phyloP scores from a whole-genome alignment of 495 filamentous ascomycete species.

The Ascobolus immersus region DNA sequence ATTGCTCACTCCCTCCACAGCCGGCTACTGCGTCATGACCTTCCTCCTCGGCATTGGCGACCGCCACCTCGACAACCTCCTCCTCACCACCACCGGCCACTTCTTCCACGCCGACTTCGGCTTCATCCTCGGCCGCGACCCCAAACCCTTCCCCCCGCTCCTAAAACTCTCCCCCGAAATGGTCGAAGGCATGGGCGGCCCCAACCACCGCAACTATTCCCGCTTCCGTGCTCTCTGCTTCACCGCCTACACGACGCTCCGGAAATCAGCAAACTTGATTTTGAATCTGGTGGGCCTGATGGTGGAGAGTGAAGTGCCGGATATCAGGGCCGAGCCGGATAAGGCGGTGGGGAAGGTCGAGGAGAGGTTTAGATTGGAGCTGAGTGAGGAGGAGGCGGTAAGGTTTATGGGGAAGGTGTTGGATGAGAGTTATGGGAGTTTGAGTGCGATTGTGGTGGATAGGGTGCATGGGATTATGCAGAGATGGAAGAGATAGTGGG shows the following conservation, averaged over 20 bases:
- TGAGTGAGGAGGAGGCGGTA: constrained; percentile 83
- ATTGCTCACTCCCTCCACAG: constrained; percentile 17
- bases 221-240: constrained; percentile 89
- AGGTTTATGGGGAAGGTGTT: constrained; percentile 66
- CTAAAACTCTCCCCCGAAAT: constrained; percentile 97
- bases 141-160: constrained; percentile 84
- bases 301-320: constrained; percentile 89
- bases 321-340: constrained; percentile 75
- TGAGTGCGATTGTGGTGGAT: constrained; percentile 86
- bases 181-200: constrained; percentile 93
- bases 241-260: constrained; percentile 72
- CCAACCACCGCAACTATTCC: constrained; percentile 47
- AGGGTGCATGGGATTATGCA: constrained; percentile 81
- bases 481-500: constrained; percentile 44
- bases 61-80: constrained; percentile 83
- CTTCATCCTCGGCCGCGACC: constrained; percentile 90
- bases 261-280: constrained; percentile 76
- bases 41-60: constrained; percentile 97
- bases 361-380: constrained; percentile 76
- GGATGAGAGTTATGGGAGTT: constrained; percentile 62
- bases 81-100: constrained; percentile 51
- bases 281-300: constrained; percentile 89
- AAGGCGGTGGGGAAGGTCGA: constrained; percentile 84
- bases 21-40: constrained; percentile 95
- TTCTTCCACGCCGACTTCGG: constrained; percentile 99